Percentiles rank a stretch among this genome's conserved stretches.
Conservation (phyloP, 352 stramenopile species). For the Phytophthora pisi region DNA sequence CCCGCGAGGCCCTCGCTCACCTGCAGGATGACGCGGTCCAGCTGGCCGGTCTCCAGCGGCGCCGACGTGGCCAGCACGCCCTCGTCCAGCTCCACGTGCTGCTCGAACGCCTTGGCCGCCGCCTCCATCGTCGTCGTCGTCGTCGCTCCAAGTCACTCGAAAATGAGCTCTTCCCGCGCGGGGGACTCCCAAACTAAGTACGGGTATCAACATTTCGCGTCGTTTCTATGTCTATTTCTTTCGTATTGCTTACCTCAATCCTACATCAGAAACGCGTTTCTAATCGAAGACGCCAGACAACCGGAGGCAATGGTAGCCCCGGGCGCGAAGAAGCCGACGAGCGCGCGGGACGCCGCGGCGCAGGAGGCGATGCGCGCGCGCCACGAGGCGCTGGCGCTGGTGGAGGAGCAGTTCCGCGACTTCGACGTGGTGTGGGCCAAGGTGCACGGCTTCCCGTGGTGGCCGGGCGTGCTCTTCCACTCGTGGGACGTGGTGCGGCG, state of each 20-base stretch:
- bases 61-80: conserved; percentile 67
- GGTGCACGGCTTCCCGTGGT: conserved; percentile 73
- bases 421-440: conserved; percentile 85
- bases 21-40: conserved; percentile 59
- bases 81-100: conserved; percentile 71
- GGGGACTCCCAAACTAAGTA: not conserved
- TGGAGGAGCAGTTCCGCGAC: conserved; percentile 67
- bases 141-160: not conserved
- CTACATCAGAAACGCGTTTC: no score
- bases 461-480: conserved; percentile 78
- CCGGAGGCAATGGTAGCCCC: conserved; percentile 38
- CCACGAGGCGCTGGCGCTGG: conserved; percentile 36
- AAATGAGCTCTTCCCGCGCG: conserved; percentile 13
- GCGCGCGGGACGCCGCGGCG: conserved; percentile 22
- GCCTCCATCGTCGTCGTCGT: conserved; percentile 27
- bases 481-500: conserved; percentile 57
- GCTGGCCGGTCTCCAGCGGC: conserved; percentile 46
- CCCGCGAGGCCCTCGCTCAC: conserved; percentile 51
- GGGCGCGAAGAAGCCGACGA: conserved; percentile 29
- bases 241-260: not conserved
- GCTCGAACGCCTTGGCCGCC: conserved; percentile 51
- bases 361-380: conserved; percentile 31
- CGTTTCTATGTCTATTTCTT: not conserved
- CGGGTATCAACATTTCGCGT: not conserved
- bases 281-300: conserved; percentile 2